Evolutionary conservation across 495 filamentous ascomycete species (phyloP).

Genomic region (Darksidea phi): DNA sequence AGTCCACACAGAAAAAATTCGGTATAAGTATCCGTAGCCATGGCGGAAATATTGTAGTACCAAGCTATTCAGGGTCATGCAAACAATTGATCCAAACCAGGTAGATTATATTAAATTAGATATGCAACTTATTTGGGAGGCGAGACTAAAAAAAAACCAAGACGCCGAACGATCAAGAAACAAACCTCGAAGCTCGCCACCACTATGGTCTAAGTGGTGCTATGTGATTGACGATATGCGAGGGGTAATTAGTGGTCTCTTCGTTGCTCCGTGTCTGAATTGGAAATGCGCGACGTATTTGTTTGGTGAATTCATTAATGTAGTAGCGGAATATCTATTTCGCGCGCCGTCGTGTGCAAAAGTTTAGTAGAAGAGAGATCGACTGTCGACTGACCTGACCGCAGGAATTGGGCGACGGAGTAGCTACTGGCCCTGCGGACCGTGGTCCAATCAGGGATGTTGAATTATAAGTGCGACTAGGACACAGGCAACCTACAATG

Average conservation of each 20-base stretch:
- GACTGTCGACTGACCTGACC: too few relatives aligned
- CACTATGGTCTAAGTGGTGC: neutral
- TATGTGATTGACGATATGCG: neutral
- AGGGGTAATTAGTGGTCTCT: neutral
- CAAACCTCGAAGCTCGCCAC: neutral
- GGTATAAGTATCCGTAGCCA: neutral
- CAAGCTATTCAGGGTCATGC: neutral
- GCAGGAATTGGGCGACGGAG: neutral
- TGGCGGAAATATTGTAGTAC: neutral
- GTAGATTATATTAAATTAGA: constrained; percentile 17
- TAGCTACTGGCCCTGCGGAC: neutral
- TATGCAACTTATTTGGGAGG: neutral
- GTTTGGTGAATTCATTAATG: too few relatives aligned
- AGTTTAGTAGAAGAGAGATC: neutral
- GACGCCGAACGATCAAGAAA: too few relatives aligned
- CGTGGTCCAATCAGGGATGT: neutral
- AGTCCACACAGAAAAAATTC: neutral
- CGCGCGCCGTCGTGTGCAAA: neutral
- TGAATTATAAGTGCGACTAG: too few relatives aligned
- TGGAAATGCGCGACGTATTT: constrained; percentile 1
- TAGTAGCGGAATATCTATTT: neutral
- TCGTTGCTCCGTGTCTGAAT: constrained; percentile 10
- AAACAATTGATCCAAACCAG: constrained; percentile 9
- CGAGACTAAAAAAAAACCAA: too few relatives aligned
- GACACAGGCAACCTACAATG: too few relatives aligned